Evolutionary conservation across 495 filamentous ascomycete species (phyloP), one percentile per base, ranked within the genome.

Genomic region (Penicillium psychrofluorescens): DNA sequence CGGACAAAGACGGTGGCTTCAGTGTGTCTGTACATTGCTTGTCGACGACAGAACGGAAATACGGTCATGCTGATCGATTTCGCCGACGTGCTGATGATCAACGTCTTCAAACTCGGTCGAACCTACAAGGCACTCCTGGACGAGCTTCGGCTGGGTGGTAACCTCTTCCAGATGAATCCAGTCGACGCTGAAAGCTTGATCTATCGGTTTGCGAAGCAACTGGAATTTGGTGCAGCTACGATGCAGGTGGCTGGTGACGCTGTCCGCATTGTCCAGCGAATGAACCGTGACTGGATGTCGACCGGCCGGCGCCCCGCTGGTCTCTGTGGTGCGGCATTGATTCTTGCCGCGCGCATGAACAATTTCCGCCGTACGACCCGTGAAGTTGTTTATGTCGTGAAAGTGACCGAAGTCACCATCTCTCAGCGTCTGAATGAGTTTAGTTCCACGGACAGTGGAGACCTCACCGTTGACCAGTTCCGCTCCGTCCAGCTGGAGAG

Each of bases 201-300:
- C 51, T 82, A 83, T 51, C 84, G 90, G 49, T 98, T 94, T 55
- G 88, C 89, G 34, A 76, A 78, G 40, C 86, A 89, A 55, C 77
- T 98, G 4, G 91, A 98, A 55, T 97, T 98, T 55, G 87, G 85
- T 11, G 61, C 76, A 3, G 66, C 81, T 36, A 88, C 82, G 10
- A 79, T 83, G 61, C 81, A 81, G 41, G 89, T 98, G 11, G 90
- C 90, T 29, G 78, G 84, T 42, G 88, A 95, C 47, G 92, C 92
- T 13, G 78, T 85, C 31, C 79, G 82, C 29, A 84, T 98, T 40
- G 81, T 94, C 29, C 80, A 87, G 57, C 83, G 92, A 35, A 97
- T 98, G 92, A 85, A 86, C 40, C 76, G 85, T 22, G 92, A 98
- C 63, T 96, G 91, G 87, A 96, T 98, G 79, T 83, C 86, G 8